Base-by-base conservation (phyloP, 164 flowering plant species). In the Vitis vinifera region DNA sequence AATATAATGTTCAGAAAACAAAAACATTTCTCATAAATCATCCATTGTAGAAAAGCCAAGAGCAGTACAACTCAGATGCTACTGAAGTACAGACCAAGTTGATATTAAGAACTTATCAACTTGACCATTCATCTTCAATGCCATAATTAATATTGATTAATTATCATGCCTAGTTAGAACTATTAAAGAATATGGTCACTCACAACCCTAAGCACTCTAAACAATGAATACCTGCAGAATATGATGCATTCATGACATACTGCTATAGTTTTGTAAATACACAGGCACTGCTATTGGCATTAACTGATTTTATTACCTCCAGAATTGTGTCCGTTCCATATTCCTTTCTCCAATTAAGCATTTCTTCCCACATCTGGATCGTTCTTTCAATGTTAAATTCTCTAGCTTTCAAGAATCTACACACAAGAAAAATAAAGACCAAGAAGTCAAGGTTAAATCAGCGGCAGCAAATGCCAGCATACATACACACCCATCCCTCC, bases 291-390 rank as follows among this genome's bases (percentile, higher is more conserved):
- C 44, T 19, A 17, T 4, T 55, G 27, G 13, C 23, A 44, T 15
- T 19, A 19, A n/a, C 15, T 27, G 12, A 27, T 50, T 17, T 65
- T 19, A 63, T 76, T 79, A 92, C 98, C 97, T 91, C 90, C 73
- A 94, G 62, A 71, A 94, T 92, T 66, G 91, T 83, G 76, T 94
- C 97, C 27, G 95, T 82, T 65, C 94, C 94, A 77, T 71, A 89
- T n/a, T 92, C 94, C 73, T 84, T 85, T 80, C 98, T 88, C 98
- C 98, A 94, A 12, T 69, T 79, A 74, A 94, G 89, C 98, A 92
- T 92, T 71, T 92, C 97, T 67, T 82, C 88, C 97, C 98, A 94
- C 98, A 92, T 89, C 29, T 81, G 87, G 68, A 87, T 79, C 62
- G 98, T 86, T 72, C 83, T 91, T 14, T 88, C 90, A 67, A 87